Percentiles rank a stretch among this genome's conserved stretches.
Conservation (phyloP, 805 yeast species). For the Metschnikowia vanudenii region DNA sequence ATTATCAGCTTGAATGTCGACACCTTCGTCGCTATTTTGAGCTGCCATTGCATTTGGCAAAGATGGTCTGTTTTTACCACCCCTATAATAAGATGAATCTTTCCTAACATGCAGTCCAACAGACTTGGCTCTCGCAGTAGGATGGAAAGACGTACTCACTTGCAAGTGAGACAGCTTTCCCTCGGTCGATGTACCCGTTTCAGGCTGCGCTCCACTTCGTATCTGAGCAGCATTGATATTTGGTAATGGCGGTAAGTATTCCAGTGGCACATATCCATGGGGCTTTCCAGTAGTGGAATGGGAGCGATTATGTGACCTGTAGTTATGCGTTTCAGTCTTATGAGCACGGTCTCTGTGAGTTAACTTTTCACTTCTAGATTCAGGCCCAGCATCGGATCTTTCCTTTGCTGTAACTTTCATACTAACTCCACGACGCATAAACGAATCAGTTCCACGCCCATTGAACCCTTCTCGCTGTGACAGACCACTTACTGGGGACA, state of each 20-base stretch:
- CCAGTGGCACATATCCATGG: slow-evolving; percentile 44
- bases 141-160: slow-evolving; percentile 47
- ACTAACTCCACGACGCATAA: slow-evolving; percentile 60
- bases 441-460: slow-evolving; percentile 28
- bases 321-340: slow-evolving; percentile 19
- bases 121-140: slow-evolving; percentile 85
- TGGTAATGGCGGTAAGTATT: slow-evolving; percentile 45
- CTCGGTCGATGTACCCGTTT: neutral
- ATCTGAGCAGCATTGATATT: slow-evolving; percentile 33
- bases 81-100: slow-evolving; percentile 42
- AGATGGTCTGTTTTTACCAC: slow-evolving; percentile 38
- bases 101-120: slow-evolving; percentile 74
- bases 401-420: slow-evolving; percentile 61
- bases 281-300: slow-evolving; percentile 27
- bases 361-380: neutral
- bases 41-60: slow-evolving; percentile 41
- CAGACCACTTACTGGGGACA: slow-evolving; percentile 12
- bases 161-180: slow-evolving; percentile 1
- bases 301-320: slow-evolving; percentile 32
- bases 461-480: slow-evolving; percentile 1
- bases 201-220: slow-evolving; percentile 16
- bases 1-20: slow-evolving; percentile 21
- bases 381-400: slow-evolving; percentile 28
- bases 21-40: slow-evolving; percentile 46
- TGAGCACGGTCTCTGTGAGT: slow-evolving; percentile 1